Evolutionary conservation across 345 rosid species (phyloP).

Genomic region (Punica granatum): DNA sequence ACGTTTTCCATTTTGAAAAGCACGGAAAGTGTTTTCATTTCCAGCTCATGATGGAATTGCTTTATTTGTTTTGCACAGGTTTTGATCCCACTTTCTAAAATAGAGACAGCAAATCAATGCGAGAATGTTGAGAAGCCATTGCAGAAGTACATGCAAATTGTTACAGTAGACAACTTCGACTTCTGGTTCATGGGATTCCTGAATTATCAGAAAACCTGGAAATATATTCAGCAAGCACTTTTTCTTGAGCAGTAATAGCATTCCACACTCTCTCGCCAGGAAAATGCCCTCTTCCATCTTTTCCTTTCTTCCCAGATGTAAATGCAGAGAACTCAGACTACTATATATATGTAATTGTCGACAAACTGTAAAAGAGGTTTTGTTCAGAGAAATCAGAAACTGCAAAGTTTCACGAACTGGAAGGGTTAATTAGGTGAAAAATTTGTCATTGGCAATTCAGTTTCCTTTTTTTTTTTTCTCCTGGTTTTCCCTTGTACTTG

Average conservation of each 20-base stretch:
- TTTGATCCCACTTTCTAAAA: slow-evolving; percentile 24
- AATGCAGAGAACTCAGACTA: background rate
- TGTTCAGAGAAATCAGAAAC: background rate
- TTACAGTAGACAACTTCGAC: slow-evolving; percentile 22
- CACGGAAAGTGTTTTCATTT: background rate
- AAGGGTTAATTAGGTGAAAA: too few species aligned
- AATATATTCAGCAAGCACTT: slow-evolving; percentile 19
- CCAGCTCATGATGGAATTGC: too few species aligned
- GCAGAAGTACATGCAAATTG: slow-evolving; percentile 23
- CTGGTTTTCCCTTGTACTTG: too few species aligned
- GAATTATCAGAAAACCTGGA: slow-evolving; percentile 27
- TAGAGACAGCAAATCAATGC: slow-evolving; percentile 14
- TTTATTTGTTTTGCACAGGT: slow-evolving; percentile 13
- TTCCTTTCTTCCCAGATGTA: background rate
- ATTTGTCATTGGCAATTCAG: too few species aligned
- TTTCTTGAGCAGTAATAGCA: background rate
- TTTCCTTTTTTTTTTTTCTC: too few species aligned
- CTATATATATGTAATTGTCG: too few species aligned
- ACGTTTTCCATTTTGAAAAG: background rate
- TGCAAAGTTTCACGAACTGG: too few species aligned
- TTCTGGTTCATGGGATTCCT: slow-evolving; percentile 40
- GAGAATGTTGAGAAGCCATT: slow-evolving; percentile 21
- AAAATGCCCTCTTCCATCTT: background rate
- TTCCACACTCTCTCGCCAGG: background rate
- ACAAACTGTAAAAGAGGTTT: too few species aligned